Base-by-base conservation (phyloP, 2,329 filamentous ascomycete genomes). In the Calonectria montana region DNA sequence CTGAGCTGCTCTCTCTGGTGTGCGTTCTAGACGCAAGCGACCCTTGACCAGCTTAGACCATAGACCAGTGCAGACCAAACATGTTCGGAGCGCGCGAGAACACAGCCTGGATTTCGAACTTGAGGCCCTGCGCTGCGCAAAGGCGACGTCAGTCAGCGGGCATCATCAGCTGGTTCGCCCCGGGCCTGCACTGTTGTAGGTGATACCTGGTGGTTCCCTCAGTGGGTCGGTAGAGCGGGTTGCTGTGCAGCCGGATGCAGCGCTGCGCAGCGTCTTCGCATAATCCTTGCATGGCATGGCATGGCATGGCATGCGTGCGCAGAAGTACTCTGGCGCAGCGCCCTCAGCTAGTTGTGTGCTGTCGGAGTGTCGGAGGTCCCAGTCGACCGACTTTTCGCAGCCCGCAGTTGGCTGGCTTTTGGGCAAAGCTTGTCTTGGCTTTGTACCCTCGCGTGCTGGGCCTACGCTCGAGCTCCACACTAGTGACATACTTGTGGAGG, bases 401-500 rank as follows among this genome's bases (percentile, higher is more conserved):
- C 55, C 35, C 35, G 21, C n/a, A n/a, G 53, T 31, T 62, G 57
- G 57, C 57, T 62, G 39, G 37, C 12, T 45, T 45, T 62, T 62
- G 45, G 57, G 37, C 45, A 62, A 59, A 39, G 53, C 31, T 23
- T 59, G 53, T 59, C 53, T 59, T 59, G 57, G 57, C 57, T 62
- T 41, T 21, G 53, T 15, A 37, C 23, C 23, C 57, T 62, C 57
- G 37, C 57, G 57, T 45, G 57, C 41, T 43, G 21, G 35, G 35
- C 63, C 53, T 55, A 59, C 53, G 53, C 25, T 39, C 35, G 4
- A 37, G 53, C 53, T n/a, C 53, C 53, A 39, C 65, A 65, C n/a
- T 41, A 48, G 65, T 67, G 65, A 67, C 65, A 67, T 67, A 27
- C 55, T 61, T 43, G 37, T 50, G 45, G 53, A 67, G 53, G 55